Percentiles rank a stretch among this genome's conserved stretches.
Conservation (phyloP, 768 basidiomycete species). For the Hebeloma cylindrosporum region DNA sequence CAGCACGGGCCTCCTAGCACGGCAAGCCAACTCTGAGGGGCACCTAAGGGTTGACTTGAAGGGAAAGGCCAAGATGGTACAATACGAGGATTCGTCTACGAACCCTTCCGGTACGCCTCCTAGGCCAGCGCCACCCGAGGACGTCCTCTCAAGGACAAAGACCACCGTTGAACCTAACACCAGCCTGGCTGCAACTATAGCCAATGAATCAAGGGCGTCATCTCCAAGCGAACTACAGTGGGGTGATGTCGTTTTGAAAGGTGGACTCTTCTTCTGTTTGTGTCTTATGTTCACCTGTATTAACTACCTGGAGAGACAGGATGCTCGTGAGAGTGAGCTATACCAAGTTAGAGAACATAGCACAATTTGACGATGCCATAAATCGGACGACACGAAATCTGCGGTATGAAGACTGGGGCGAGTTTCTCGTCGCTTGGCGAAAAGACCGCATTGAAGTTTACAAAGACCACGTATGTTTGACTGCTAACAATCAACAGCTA, state of each 20-base stretch:
- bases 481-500: background rate
- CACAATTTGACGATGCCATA: constrained; percentile 63
- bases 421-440: constrained; percentile 87
- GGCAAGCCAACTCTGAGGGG: background rate
- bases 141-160: constrained; percentile 66
- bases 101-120: constrained; percentile 5
- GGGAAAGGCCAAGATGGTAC: constrained; percentile 38
- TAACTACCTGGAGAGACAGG: constrained; percentile 58
- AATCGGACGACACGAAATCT: constrained; percentile 65
- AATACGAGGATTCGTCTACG: constrained; percentile 33
- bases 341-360: constrained; percentile 52
- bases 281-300: constrained; percentile 8
- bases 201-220: constrained; percentile 15
- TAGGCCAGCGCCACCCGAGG: constrained; percentile 52
- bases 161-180: constrained; percentile 59
- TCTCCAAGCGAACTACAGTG: constrained; percentile 28
- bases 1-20: constrained; percentile 16
- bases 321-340: constrained; percentile 83
- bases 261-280: constrained; percentile 38
- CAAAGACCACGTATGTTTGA: constrained; percentile 75
- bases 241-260: constrained; percentile 72
- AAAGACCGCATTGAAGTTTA: constrained; percentile 79
- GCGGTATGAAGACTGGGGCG: constrained; percentile 67
- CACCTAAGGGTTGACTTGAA: constrained; percentile 11
- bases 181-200: constrained; percentile 59